These are phyloP conservation scores for Elongisporangium undulatum DNA, from an alignment of 352 stramenopile genomes.

Conservation along the genomic window DNA sequence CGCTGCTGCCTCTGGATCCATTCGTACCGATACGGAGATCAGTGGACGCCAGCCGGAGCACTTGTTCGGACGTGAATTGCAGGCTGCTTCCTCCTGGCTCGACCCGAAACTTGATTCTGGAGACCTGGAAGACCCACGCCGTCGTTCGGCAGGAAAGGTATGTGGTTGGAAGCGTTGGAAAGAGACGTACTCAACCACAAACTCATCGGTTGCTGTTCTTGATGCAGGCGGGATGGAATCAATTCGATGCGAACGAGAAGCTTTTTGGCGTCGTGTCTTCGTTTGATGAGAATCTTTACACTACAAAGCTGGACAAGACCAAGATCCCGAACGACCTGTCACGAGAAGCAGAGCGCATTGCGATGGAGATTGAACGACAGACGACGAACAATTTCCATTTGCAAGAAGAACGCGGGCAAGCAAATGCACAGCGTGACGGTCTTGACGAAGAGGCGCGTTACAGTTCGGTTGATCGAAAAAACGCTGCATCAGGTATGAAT, in stretches of 20 bases:
- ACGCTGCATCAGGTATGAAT: slow-evolving; percentile 4
- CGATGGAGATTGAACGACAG: slow-evolving; percentile 93
- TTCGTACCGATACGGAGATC: slow-evolving; percentile 91
- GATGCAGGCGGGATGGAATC: slow-evolving; percentile 85
- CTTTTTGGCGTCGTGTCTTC: slow-evolving; percentile 94
- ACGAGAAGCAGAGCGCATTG: slow-evolving; percentile 89
- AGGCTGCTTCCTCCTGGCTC: slow-evolving; percentile 73
- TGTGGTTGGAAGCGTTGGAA: not conserved
- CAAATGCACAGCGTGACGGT: slow-evolving; percentile 43
- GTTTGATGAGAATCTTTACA: slow-evolving; percentile 99
- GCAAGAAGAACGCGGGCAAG: slow-evolving; percentile 68
- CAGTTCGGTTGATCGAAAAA: slow-evolving; percentile 88
- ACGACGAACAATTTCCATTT: slow-evolving; percentile 92
- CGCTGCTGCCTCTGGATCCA: slow-evolving; percentile 19
- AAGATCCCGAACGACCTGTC: slow-evolving; percentile 89
- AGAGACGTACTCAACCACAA: slow-evolving; percentile 89
- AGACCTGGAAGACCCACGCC: slow-evolving; percentile 55
- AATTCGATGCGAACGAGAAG: slow-evolving; percentile 96
- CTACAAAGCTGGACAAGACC: slow-evolving; percentile 93
- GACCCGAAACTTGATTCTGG: slow-evolving; percentile 75
- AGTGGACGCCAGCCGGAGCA: slow-evolving; percentile 63
- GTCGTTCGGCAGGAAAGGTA: slow-evolving; percentile 36
- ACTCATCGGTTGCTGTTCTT: slow-evolving; percentile 8
- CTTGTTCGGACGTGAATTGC: slow-evolving; percentile 60
- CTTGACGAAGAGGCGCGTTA: slow-evolving; percentile 96